Evolutionary conservation across 2,329 filamentous ascomycete species (phyloP).

Genomic region (Xylaria sp.): DNA sequence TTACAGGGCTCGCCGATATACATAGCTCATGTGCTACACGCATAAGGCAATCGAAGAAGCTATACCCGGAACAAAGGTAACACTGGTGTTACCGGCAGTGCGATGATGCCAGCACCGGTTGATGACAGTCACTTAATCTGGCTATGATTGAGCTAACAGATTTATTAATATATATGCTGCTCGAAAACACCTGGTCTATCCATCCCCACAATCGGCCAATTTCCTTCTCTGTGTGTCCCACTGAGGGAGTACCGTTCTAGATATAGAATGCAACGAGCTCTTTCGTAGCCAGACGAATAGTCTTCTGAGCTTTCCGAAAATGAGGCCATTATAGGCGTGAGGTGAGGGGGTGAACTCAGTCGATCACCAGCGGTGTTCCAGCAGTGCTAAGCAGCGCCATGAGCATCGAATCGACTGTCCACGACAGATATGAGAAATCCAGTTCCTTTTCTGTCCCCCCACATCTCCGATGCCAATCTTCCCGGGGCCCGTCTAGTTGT

Average conservation of each 20-base stretch:
- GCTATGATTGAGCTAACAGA: constrained; percentile 12
- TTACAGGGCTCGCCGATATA: not conserved
- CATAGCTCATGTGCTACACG: not conserved
- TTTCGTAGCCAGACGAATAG: constrained; percentile 38
- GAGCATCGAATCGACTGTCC: constrained; percentile 26
- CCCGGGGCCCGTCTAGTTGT: constrained; percentile 24
- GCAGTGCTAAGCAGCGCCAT: constrained; percentile 28
- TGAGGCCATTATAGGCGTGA: constrained; percentile 14
- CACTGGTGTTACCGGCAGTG: constrained; percentile 2
- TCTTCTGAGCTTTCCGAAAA: not conserved
- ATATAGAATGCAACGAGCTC: constrained; percentile 25
- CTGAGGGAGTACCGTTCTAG: constrained; percentile 37
- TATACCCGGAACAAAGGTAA: not conserved
- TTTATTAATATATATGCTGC: constrained; percentile 39
- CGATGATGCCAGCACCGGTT: not conserved
- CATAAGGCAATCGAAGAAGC: not conserved
- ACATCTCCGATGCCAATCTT: constrained; percentile 12
- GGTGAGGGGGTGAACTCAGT: constrained; percentile 15
- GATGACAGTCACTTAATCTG: not conserved
- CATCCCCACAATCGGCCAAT: constrained; percentile 34
- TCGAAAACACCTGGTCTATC: constrained; percentile 28
- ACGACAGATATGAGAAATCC: constrained; percentile 25
- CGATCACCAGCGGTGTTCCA: constrained; percentile 29
- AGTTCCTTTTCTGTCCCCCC: constrained; percentile 23
- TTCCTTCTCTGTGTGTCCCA: constrained; percentile 34